Evolutionary conservation across 371 early-diverging fungal genomes (phyloP).

Genomic region (Sporodiniella umbellata): DNA sequence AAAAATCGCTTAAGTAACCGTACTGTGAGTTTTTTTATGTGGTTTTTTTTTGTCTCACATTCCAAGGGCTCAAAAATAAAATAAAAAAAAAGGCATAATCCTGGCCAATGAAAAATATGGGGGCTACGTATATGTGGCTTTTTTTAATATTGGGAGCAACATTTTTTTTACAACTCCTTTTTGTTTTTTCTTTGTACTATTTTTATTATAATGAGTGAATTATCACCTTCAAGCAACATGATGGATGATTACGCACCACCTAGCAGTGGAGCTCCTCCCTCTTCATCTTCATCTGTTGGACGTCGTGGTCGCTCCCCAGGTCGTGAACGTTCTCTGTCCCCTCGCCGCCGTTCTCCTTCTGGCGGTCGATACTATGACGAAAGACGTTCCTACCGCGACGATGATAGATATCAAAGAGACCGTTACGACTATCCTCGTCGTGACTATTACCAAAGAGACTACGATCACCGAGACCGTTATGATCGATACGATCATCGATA

Average conservation of each 20-base stretch:
- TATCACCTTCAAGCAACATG: constrained; percentile 4
- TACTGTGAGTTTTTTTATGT: too few relatives aligned
- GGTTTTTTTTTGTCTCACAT: too few relatives aligned
- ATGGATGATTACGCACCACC: constrained; percentile 26
- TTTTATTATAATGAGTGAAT: background rate
- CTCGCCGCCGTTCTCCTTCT: constrained; percentile 42
- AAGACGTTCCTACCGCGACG: constrained; percentile 28
- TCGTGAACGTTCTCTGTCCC: constrained; percentile 53
- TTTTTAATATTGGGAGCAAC: background rate
- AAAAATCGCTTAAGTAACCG: too few relatives aligned
- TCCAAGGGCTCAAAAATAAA: too few relatives aligned
- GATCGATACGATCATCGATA: constrained; percentile 23
- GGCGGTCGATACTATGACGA: constrained; percentile 13
- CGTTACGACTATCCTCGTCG: constrained; percentile 32
- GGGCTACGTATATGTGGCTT: too few relatives aligned
- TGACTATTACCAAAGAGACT: constrained; percentile 20
- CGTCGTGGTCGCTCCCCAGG: constrained; percentile 23
- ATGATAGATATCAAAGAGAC: constrained; percentile 30
- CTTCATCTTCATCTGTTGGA: constrained; percentile 14
- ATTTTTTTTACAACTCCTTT: background rate
- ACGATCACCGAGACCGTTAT: constrained; percentile 33
- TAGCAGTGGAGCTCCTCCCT: constrained; percentile 16
- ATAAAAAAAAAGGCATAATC: too few relatives aligned
- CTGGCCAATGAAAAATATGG: background rate
- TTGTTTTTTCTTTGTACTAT: background rate